These are phyloP conservation scores for Aureobasidium subglaciale DNA, from an alignment of 2,329 filamentous ascomycete species.

Conservation along the genomic window DNA sequence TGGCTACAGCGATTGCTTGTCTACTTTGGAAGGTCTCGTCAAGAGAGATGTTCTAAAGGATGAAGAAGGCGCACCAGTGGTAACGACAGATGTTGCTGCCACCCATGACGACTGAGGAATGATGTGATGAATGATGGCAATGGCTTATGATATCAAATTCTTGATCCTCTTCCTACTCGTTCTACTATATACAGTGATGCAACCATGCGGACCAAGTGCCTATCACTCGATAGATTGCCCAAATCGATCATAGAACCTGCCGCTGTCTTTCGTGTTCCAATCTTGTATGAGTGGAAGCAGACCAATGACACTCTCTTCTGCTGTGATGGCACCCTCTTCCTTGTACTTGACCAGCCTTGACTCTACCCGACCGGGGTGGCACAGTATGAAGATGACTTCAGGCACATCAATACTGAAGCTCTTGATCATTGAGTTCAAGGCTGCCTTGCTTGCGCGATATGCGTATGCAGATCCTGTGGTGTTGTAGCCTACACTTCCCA, in stretches of 20 bases:
- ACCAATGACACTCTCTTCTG: constrained; percentile 35
- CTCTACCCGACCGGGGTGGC: constrained; percentile 43
- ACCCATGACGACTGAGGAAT: background rate
- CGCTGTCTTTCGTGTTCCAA: constrained; percentile 29
- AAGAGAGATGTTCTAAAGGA: constrained; percentile 5
- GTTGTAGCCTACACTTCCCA: constrained; percentile 39
- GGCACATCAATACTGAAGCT: constrained; percentile 39
- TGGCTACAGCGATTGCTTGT: constrained; percentile 12
- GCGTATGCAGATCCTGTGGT: constrained; percentile 37
- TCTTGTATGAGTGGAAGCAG: constrained; percentile 33
- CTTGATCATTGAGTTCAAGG: constrained; percentile 39
- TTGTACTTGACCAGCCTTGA: constrained; percentile 37
- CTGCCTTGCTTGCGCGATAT: constrained; percentile 42
- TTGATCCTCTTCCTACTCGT: background rate
- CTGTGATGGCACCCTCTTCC: constrained; percentile 39
- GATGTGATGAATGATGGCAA: too few species aligned
- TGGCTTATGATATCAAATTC: background rate
- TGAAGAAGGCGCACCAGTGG: background rate
- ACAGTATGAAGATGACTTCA: constrained; percentile 34
- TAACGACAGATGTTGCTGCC: background rate
- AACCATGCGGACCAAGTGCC: too few species aligned
- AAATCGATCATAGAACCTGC: constrained; percentile 39
- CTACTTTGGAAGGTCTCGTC: constrained; percentile 14
- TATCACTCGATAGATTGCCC: constrained; percentile 38
- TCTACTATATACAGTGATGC: background rate